Evolutionary conservation across 140 eudicot species (phyloP).

Genomic region (Erigeron philadelphicus): DNA sequence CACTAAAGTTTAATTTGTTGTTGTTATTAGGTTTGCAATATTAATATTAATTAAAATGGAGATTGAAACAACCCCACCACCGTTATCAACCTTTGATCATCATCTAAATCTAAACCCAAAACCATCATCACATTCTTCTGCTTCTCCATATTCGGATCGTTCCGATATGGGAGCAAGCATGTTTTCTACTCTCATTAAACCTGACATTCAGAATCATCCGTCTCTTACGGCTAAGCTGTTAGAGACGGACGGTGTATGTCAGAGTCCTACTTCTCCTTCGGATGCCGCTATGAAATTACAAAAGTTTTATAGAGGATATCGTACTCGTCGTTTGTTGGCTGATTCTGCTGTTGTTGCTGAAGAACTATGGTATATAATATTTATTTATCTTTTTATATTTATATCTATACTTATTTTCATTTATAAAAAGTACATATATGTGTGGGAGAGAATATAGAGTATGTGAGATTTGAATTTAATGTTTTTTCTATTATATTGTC

Average conservation of each 20-base stretch:
- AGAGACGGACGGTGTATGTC: background rate
- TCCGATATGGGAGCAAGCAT: slow-evolving; percentile 22
- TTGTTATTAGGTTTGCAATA: background rate
- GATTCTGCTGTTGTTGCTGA: slow-evolving; percentile 93
- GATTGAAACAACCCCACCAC: slow-evolving; percentile 7
- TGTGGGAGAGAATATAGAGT: no score
- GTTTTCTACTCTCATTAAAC: slow-evolving; percentile 11
- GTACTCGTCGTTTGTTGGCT: slow-evolving; percentile 83
- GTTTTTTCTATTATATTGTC: no score
- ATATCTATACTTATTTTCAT: no score
- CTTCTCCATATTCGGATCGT: background rate
- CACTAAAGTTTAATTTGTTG: background rate
- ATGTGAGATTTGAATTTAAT: no score
- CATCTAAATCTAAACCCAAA: background rate
- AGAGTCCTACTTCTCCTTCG: slow-evolving; percentile 22
- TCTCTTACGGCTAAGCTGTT: slow-evolving; percentile 8
- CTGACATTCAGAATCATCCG: background rate
- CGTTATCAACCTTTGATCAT: background rate
- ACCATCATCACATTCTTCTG: background rate
- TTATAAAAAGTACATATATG: background rate
- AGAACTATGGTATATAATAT: slow-evolving; percentile 70
- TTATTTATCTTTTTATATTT: no score
- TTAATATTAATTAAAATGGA: background rate
- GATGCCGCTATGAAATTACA: slow-evolving; percentile 73
- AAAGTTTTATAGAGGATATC: slow-evolving; percentile 72